Evolutionary conservation across 2,329 filamentous ascomycete species (phyloP).

Genomic region (Arthrobotrys sinensis): DNA sequence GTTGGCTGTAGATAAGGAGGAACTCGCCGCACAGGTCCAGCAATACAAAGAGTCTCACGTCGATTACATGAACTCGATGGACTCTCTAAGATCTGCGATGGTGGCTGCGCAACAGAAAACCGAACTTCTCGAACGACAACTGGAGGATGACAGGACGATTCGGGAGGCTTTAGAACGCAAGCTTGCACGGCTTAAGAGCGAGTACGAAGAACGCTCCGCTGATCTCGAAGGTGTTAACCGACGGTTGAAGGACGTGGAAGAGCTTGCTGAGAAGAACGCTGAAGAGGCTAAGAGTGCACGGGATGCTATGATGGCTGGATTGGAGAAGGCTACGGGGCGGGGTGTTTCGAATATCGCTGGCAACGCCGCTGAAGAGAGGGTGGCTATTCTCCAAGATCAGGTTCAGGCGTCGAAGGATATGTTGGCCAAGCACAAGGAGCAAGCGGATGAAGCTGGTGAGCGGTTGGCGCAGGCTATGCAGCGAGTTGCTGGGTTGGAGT

Average conservation of each 20-base stretch:
- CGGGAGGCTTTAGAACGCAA: constrained; percentile 83
- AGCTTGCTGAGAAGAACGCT: constrained; percentile 87
- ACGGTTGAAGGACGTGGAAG: constrained; percentile 86
- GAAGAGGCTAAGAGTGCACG: constrained; percentile 89
- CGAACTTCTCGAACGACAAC: constrained; percentile 81
- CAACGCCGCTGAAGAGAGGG: constrained; percentile 76
- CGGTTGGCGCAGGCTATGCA: constrained; percentile 94
- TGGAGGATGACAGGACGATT: constrained; percentile 84
- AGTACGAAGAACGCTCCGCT: constrained; percentile 83
- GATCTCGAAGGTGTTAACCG: constrained; percentile 83
- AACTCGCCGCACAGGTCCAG: constrained; percentile 79
- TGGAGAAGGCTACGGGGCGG: constrained; percentile 78
- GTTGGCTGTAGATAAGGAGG: constrained; percentile 87
- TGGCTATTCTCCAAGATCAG: constrained; percentile 83
- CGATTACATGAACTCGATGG: constrained; percentile 80
- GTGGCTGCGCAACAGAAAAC: constrained; percentile 84
- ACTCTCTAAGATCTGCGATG: constrained; percentile 82
- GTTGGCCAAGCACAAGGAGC: constrained; percentile 88
- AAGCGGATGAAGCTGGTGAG: constrained; percentile 87
- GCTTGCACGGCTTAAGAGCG: constrained; percentile 80
- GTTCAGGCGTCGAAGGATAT: constrained; percentile 82
- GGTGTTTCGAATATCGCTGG: constrained; percentile 68
- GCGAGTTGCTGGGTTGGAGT: constrained; percentile 94
- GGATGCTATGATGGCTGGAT: constrained; percentile 83
- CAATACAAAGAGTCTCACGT: constrained; percentile 78